phyloP scores from a whole-genome alignment of 23 red algal genomes.

The Gracilaria gracilis region DNA sequence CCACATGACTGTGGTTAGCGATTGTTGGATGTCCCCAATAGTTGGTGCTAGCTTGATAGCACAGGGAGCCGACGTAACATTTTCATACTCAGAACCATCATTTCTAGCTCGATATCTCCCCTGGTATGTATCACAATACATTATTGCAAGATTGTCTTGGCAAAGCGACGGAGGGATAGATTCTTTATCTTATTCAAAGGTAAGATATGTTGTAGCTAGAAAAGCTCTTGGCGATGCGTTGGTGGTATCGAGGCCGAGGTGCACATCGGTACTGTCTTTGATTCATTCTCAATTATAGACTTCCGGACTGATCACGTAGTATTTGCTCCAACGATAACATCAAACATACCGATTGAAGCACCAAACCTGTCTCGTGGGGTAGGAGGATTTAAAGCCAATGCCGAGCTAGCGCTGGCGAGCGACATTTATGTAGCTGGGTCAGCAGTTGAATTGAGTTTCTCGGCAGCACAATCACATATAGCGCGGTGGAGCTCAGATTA shows the following conservation, averaged over 20 bases:
- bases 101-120: constrained; percentile 61
- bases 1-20: constrained; percentile 59
- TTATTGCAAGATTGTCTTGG: constrained; percentile 54
- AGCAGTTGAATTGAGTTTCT: constrained; percentile 10
- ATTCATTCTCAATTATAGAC: constrained; percentile 69
- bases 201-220: constrained; percentile 65
- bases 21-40: constrained; percentile 67
- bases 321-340: constrained; percentile 59
- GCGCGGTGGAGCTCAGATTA: constrained; percentile 66
- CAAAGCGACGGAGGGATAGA: constrained; percentile 60
- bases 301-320: constrained; percentile 69
- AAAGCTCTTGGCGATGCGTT: constrained; percentile 5
- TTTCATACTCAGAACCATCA: constrained; percentile 62
- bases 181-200: constrained; percentile 51
- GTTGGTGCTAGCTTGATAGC: constrained; percentile 52
- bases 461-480: constrained; percentile 16
- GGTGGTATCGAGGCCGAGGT: constrained; percentile 53
- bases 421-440: constrained; percentile 64
- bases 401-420: constrained; percentile 52
- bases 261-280: constrained; percentile 69
- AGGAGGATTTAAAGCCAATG: constrained; percentile 47
- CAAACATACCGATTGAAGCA: constrained; percentile 28
- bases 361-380: constrained; percentile 23
- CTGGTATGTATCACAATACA: constrained; percentile 47
- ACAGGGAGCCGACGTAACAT: constrained; percentile 63